Conservation (phyloP, 169 alveolate species). For the Cytauxzoon felis region DNA sequence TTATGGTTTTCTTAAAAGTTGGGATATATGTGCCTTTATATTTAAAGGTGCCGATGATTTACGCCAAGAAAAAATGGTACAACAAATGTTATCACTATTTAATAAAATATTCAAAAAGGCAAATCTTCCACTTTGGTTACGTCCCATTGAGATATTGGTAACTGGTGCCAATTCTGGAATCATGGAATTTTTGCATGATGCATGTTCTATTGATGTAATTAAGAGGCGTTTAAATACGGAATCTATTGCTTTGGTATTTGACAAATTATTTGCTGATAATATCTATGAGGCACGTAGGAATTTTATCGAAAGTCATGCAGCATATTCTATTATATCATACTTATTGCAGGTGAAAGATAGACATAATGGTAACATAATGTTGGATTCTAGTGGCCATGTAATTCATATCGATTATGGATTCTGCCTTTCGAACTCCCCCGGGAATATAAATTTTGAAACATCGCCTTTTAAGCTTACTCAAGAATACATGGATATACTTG, state of each 20-base stretch:
- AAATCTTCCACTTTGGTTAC: slow-evolving; percentile 85
- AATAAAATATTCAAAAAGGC: slow-evolving; percentile 83
- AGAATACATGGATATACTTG: slow-evolving; percentile 92
- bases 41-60: slow-evolving; percentile 95
- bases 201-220: slow-evolving; percentile 74
- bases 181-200: slow-evolving; percentile 73
- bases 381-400: slow-evolving; percentile 90
- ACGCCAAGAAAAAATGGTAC: slow-evolving; percentile 92
- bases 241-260: slow-evolving; percentile 68
- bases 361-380: slow-evolving; percentile 93
- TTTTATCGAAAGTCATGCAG: slow-evolving; percentile 93
- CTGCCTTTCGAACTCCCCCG: slow-evolving; percentile 93
- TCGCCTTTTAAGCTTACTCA: slow-evolving; percentile 95
- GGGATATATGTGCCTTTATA: slow-evolving; percentile 84
- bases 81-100: slow-evolving; percentile 88
- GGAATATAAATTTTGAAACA: slow-evolving; percentile 91
- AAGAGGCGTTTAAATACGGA: slow-evolving; percentile 71
- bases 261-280: slow-evolving; percentile 62
- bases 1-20: slow-evolving; percentile 77
- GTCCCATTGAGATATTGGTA: slow-evolving; percentile 91
- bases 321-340: slow-evolving; percentile 90
- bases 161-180: slow-evolving; percentile 93
- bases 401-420: slow-evolving; percentile 95
- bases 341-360: slow-evolving; percentile 91
- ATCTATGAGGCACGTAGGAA: slow-evolving; percentile 77